Evolutionary conservation across 805 yeast genomes (phyloP).

Genomic region (Ogataea trehaloabstinens): DNA sequence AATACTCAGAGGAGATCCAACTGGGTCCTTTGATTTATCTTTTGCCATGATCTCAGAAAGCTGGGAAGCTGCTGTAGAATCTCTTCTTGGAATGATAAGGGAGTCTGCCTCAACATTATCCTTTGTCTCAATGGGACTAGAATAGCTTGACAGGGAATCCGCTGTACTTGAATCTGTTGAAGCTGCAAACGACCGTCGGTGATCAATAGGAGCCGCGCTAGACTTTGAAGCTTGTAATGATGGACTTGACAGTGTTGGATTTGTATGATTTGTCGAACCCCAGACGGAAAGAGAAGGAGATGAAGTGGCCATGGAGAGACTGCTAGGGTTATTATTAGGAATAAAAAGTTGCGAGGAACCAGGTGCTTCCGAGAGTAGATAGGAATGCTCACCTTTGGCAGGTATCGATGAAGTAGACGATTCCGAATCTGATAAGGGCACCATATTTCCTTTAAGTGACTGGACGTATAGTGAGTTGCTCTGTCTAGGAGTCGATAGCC

Average conservation of each 20-base stretch:
- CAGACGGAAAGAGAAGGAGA: constrained; percentile 2
- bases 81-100: constrained; percentile 11
- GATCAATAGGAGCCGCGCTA: constrained; percentile 4
- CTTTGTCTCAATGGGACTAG: constrained; percentile 20
- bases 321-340: background rate
- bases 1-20: constrained; percentile 1
- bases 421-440: constrained; percentile 15
- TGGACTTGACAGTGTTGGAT: constrained; percentile 2
- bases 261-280: background rate
- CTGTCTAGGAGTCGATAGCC: constrained; percentile 14
- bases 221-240: constrained; percentile 1
- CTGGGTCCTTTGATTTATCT: constrained; percentile 7
- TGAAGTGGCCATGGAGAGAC: background rate
- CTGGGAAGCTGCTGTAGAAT: constrained; percentile 20
- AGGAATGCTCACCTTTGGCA: constrained; percentile 10
- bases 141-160: constrained; percentile 29
- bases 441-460: constrained; percentile 14
- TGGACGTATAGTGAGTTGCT: constrained; percentile 16
- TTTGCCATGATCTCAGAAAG: constrained; percentile 20
- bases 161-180: constrained; percentile 31
- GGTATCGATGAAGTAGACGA: constrained; percentile 9
- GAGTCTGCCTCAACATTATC: constrained; percentile 21
- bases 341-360: constrained; percentile 8
- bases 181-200: constrained; percentile 16
- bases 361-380: constrained; percentile 14